These are phyloP conservation scores for Cryptococcus sp. DNA, from an alignment of 1,284 basidiomycete genomes.

Conservation along the genomic window DNA sequence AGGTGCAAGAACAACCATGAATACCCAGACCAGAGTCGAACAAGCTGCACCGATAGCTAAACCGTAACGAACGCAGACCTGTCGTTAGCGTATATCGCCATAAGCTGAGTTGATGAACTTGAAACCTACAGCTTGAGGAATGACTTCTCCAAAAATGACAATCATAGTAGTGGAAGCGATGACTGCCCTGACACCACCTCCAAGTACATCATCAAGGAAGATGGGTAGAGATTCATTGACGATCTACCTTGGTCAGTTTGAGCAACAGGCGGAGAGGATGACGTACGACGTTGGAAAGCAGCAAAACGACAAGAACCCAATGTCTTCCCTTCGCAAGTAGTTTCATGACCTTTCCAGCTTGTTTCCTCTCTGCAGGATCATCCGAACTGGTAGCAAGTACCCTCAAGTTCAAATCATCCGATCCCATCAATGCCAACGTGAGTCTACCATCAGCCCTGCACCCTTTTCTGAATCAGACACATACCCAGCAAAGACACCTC, in stretches of 20 bases:
- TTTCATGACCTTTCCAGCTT: slow-evolving; percentile 71
- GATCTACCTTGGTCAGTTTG: slow-evolving; percentile 52
- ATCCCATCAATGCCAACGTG: slow-evolving; percentile 89
- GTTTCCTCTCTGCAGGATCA: slow-evolving; percentile 60
- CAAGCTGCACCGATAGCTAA: slow-evolving; percentile 87
- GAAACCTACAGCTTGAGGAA: slow-evolving; percentile 58
- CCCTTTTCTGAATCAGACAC: slow-evolving; percentile 35
- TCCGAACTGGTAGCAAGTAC: slow-evolving; percentile 78
- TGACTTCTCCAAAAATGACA: slow-evolving; percentile 70
- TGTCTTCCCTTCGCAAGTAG: slow-evolving; percentile 78
- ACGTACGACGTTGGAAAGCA: slow-evolving; percentile 78
- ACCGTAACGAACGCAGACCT: slow-evolving; percentile 87
- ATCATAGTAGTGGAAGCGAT: slow-evolving; percentile 79
- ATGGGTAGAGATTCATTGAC: slow-evolving; percentile 88
- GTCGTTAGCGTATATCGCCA: too few species aligned
- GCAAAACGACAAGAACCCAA: slow-evolving; percentile 88
- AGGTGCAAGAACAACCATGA: slow-evolving; percentile 71
- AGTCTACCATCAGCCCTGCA: slow-evolving; percentile 47
- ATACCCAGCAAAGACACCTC: slow-evolving; percentile 82
- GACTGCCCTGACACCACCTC: slow-evolving; percentile 75
- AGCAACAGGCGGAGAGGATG: background rate
- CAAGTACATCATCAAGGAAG: slow-evolving; percentile 80
- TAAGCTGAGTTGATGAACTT: too few species aligned
- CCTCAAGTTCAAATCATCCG: slow-evolving; percentile 86
- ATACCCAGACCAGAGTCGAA: slow-evolving; percentile 66